Evolutionary conservation across 1,284 basidiomycete species (phyloP).

Genomic region (Ustilago nuda): DNA sequence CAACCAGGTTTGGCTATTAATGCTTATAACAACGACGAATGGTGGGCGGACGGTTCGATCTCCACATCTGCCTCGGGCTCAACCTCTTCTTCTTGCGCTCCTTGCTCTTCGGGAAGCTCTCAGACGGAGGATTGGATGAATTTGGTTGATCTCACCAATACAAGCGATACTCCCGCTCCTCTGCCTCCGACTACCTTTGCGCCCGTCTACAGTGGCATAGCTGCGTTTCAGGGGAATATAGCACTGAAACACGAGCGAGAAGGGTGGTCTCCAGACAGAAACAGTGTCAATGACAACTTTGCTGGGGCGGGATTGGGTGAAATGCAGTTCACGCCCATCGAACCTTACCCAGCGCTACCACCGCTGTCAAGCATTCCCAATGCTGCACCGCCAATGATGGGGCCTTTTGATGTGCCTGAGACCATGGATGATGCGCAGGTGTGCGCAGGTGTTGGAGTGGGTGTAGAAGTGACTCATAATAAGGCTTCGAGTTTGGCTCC

Average conservation of each 20-base stretch:
- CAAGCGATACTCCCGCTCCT: neutral
- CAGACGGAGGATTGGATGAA: slow-evolving; percentile 6
- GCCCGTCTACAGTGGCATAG: neutral
- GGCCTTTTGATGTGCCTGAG: slow-evolving; percentile 2
- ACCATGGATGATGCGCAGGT: neutral
- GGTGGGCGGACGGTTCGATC: neutral
- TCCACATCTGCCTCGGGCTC: neutral
- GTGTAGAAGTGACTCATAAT: neutral
- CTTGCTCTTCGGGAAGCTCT: neutral
- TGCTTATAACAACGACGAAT: neutral
- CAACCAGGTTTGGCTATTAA: neutral
- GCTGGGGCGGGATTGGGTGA: neutral
- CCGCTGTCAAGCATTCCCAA: neutral
- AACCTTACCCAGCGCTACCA: neutral
- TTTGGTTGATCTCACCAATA: neutral
- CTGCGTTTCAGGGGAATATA: neutral
- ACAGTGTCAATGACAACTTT: too few relatives aligned
- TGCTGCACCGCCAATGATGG: neutral
- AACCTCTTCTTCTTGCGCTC: neutral
- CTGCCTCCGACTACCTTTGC: neutral
- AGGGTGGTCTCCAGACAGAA: neutral
- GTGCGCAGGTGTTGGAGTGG: neutral
- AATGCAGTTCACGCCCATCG: neutral
- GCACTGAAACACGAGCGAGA: neutral
- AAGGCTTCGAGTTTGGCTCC: neutral